A percentile compares a stretch with the other conserved stretches of the same genome.
phyloP scores from a whole-genome alignment of 306 rosid species.

The Casuarina equisetifolia region DNA sequence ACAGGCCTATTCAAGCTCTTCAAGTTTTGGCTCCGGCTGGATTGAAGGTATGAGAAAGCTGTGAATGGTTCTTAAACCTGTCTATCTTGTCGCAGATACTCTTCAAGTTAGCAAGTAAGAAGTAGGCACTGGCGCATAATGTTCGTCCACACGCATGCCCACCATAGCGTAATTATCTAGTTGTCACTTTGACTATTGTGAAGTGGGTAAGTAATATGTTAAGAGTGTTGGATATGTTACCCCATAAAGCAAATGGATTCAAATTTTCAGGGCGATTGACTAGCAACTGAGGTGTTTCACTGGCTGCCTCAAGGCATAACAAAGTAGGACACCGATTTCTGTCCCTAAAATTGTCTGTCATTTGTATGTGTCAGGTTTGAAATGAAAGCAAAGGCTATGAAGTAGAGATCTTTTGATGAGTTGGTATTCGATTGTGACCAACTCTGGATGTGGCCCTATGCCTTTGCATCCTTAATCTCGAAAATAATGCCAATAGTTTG shows the following conservation, averaged over 20 bases:
- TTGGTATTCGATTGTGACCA: not conserved
- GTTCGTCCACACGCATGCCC: not conserved
- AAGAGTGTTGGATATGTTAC: not conserved
- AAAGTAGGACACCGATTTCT: not conserved
- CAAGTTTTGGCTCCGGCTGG: slow-evolving; percentile 81
- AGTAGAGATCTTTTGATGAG: not conserved
- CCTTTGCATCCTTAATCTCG: not conserved
- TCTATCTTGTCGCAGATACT: too few species aligned
- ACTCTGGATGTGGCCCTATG: not conserved
- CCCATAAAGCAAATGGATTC: not conserved
- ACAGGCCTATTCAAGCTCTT: slow-evolving; percentile 78
- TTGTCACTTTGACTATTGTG: slow-evolving; percentile 8
- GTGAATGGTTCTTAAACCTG: not conserved
- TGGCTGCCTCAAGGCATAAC: not conserved
- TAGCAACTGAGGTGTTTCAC: not conserved
- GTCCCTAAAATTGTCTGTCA: not conserved
- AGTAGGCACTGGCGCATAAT: slow-evolving; percentile 7
- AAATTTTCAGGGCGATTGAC: not conserved
- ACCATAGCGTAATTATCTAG: not conserved
- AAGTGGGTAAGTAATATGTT: not conserved
- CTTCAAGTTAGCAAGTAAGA: not conserved
- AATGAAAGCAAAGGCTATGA: not conserved
- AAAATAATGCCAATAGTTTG: not conserved
- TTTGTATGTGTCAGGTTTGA: not conserved
- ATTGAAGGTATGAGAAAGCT: slow-evolving; percentile 53